Evolutionary conservation across 208 protist genomes (phyloP), one percentile per base, ranked within the genome.

Genomic region (Acanthamoeba lenticulata): DNA sequence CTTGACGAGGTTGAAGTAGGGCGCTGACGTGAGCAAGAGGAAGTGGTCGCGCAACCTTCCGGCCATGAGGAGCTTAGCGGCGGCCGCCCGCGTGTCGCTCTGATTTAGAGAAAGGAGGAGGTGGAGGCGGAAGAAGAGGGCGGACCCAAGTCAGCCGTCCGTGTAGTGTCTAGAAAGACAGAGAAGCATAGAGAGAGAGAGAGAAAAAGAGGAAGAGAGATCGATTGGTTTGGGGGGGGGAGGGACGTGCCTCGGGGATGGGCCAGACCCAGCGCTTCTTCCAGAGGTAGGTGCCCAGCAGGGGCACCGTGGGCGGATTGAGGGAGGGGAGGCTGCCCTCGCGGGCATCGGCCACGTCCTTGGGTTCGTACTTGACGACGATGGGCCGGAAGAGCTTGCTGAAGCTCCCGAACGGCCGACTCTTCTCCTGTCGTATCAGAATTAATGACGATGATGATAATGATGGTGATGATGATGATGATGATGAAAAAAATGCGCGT

Each of bases 301-400:
- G 65, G 13, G 90, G 90, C 29, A 93, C 67, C 7, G 65, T 93
- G 40, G 90, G 90, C 52, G 42, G 21, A 29, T 38, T 74, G 85
- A 91, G 52, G 27, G 49, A 38, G 62, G 57, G 44, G 19, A 40
- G 57, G 60, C 67, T 74, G 90, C 29, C 42, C 19, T 93, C 32
- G 15, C 52, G 57, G 34, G 45, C 90, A 40, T 45, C 29, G 9
- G n/a, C 44, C 60, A 74, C 36, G 47, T 81, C 67, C 65, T 93
- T 93, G 19, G 45, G 62, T 40, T 93, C 90, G 67, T 93, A 93
- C 40, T 81, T 74, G 24, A 93, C 52, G 13, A 93, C 44, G 36
- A 93, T 81, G n/a, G 90, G 90, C n/a, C 90, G 57, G 32, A 93
- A 93, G n/a, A 93, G 90, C 65, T 93, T 93, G 44, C 65, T 62